Evolutionary conservation across 2,329 filamentous ascomycete genomes (phyloP).

Genomic region (Ascochyta lentis): DNA sequence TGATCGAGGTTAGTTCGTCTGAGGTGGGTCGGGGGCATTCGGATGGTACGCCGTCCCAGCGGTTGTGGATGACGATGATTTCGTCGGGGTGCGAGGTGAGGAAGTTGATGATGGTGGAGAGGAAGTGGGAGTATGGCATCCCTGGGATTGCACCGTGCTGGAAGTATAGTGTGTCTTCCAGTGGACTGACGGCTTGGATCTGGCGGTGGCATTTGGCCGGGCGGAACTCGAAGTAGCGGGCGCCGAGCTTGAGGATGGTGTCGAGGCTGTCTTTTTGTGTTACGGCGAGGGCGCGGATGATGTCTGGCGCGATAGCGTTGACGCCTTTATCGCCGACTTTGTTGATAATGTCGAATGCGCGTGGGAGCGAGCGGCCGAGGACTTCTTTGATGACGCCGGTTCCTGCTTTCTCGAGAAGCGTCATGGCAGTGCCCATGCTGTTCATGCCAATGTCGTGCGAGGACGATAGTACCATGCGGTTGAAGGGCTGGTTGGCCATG

Average conservation of each 20-base stretch:
- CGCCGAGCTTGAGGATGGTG: slow-evolving; percentile 56
- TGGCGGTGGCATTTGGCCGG: slow-evolving; percentile 56
- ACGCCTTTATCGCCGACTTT: slow-evolving; percentile 37
- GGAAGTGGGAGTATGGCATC: slow-evolving; percentile 56
- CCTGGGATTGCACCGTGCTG: slow-evolving; percentile 60
- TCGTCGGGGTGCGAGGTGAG: slow-evolving; percentile 52
- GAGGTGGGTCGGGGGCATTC: slow-evolving; percentile 54
- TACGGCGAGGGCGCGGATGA: slow-evolving; percentile 58
- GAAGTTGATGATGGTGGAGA: slow-evolving; percentile 53
- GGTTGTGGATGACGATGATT: slow-evolving; percentile 58
- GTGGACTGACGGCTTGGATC: slow-evolving; percentile 46
- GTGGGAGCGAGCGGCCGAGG: slow-evolving; percentile 33
- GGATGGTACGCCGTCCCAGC: slow-evolving; percentile 59
- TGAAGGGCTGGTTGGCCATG: slow-evolving; percentile 52
- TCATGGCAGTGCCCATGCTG: slow-evolving; percentile 53
- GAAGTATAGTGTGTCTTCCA: slow-evolving; percentile 58
- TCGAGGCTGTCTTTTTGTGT: slow-evolving; percentile 59
- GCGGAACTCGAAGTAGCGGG: slow-evolving; percentile 61
- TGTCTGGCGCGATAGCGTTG: slow-evolving; percentile 47
- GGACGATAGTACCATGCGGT: slow-evolving; percentile 54
- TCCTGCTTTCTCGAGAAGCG: slow-evolving; percentile 49
- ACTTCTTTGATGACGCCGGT: slow-evolving; percentile 42
- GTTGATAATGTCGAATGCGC: slow-evolving; percentile 36
- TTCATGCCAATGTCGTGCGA: slow-evolving; percentile 62
- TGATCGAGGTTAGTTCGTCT: slow-evolving; percentile 44